phyloP scores from a whole-genome alignment of 108 stramenopile species.

The Stephanodiscus minutulus region DNA sequence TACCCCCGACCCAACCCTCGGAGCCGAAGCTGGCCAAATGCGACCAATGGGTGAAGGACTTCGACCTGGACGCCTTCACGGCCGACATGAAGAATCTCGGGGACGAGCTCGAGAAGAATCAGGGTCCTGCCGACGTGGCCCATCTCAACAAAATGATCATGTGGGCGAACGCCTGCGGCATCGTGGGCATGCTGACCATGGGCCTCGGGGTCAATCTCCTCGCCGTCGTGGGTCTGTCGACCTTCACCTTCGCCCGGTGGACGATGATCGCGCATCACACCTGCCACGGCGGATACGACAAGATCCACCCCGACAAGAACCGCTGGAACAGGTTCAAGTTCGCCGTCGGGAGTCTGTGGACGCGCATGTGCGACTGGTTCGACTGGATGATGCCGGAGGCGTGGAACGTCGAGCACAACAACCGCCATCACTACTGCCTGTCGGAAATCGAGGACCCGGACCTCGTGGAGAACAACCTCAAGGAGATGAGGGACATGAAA shows the following conservation, averaged over 20 bases:
- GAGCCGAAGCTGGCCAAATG: conserved; percentile 43
- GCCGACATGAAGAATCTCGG: conserved; percentile 82
- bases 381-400: conserved; percentile 93
- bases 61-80: conserved; percentile 81
- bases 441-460: conserved; percentile 85
- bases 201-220: conserved; percentile 51
- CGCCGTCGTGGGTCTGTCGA: conserved; percentile 61
- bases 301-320: conserved; percentile 73
- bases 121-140: conserved; percentile 82
- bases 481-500: conserved; percentile 59
- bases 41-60: conserved; percentile 80
- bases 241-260: conserved; percentile 81
- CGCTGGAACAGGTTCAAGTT: conserved; percentile 81
- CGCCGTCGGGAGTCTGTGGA: conserved; percentile 67
- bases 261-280: conserved; percentile 91
- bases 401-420: conserved; percentile 95
- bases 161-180: conserved; percentile 77
- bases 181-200: conserved; percentile 74
- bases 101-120: conserved; percentile 70
- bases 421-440: conserved; percentile 88
- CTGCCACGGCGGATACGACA: conserved; percentile 87
- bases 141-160: conserved; percentile 90
- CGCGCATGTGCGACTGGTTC: conserved; percentile 80
- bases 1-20: conserved; percentile 15
- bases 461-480: conserved; percentile 84